phyloP scores from a whole-genome alignment of 2,329 filamentous ascomycete genomes.

The Aaosphaeria pasadenensis region DNA sequence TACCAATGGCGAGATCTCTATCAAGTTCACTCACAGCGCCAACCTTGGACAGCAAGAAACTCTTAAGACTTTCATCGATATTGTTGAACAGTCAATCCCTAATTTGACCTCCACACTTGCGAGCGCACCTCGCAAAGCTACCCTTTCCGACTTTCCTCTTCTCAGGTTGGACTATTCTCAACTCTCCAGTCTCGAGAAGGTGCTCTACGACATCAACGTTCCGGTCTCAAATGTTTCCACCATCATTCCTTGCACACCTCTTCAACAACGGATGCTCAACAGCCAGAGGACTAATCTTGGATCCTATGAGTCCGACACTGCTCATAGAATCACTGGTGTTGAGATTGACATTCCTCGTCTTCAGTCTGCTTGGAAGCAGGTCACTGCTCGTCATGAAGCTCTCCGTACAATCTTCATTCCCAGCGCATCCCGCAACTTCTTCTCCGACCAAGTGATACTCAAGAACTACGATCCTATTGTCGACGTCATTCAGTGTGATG shows the following conservation, averaged over 20 bases:
- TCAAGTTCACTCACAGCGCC: conserved; percentile 11
- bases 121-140: conserved; percentile 22
- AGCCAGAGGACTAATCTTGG: conserved; percentile 4
- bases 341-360: conserved; percentile 4
- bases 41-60: conserved; percentile 4
- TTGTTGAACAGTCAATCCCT: conserved; percentile 7
- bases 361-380: conserved; percentile 11
- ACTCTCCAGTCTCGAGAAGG: conserved; percentile 19
- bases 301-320: conserved; percentile 7
- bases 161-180: conserved; percentile 37
- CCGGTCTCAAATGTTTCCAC: conserved; percentile 45
- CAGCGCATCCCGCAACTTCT: conserved; percentile 3
- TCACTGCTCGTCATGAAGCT: conserved; percentile 11
- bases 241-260: conserved; percentile 69
- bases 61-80: conserved; percentile 3
- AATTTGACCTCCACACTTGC: conserved; percentile 6
- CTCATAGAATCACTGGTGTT: conserved; percentile 6
- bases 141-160: conserved; percentile 41
- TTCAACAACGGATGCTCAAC: conserved; percentile 70
- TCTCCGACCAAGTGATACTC: conserved; percentile 11
- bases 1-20: conserved; percentile 8
- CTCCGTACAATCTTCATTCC: conserved; percentile 16
- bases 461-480: conserved; percentile 2
- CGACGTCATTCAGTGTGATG: conserved; percentile 3
- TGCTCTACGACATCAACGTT: conserved; percentile 6